Evolutionary conservation across 1,139 yeast species (phyloP), one percentile per base, ranked within the genome.

Genomic region (Eremothecium gossypii): DNA sequence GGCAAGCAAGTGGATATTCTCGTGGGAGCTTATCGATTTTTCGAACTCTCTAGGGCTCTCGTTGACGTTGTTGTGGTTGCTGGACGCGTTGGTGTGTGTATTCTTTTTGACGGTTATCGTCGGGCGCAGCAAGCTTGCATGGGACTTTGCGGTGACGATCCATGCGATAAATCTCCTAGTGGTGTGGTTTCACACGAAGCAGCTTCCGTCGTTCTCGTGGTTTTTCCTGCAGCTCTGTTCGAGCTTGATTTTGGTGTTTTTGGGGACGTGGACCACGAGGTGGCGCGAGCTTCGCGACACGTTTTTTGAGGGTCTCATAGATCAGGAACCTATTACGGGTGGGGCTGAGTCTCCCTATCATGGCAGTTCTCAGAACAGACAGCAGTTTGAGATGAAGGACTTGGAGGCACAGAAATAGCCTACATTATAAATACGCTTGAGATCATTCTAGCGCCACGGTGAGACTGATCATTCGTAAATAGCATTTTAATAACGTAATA

Each of bases 141-240:
- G 96, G 83, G 98, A 91, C 63, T 91, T 89, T 66, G 96, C 95
- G 9, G 59, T 91, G 29, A 89, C 98, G 0, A 67, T 91, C 11
- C 96, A 91, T 61, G 78, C 84, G 12, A 74, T 91, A 41, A 83
- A 89, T 62, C 64, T 89, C 32, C 43, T 79, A 2, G 78, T 85
- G 6, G 85, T 79, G 0, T 79, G 87, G 79, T 48, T 74, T 1
- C 79, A 76, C 49, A 70, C 83, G 5, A 75, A 79, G 1, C 67
- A 70, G 33, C 74, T 89, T 49, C 97, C 97, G 0, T 76, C 80
- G 32, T 52, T 79, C 8, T 69, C 82, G 40, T 91, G 97, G 97
- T 86, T 96, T 93, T 63, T 77, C 28, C 64, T 87, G 38, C 96
- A 87, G 59, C 57, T 77, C 0, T 63, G 76, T 9, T 83, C 94